These are phyloP conservation scores for Mycena albidolilacea DNA, from an alignment of 768 basidiomycete species.

Conservation along the genomic window DNA sequence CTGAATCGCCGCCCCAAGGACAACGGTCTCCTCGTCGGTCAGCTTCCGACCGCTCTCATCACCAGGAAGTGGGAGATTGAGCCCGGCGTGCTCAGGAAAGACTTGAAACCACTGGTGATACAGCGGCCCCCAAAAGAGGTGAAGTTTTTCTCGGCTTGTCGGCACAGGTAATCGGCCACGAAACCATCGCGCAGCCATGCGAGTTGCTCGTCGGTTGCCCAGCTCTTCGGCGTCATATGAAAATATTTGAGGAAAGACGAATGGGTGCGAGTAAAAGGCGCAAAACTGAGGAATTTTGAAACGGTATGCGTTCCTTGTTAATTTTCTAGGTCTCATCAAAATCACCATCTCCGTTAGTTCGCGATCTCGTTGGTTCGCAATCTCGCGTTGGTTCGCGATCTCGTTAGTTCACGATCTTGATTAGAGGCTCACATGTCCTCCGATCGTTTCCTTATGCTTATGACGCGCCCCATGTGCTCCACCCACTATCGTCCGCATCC, in stretches of 20 bases:
- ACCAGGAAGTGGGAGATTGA: neutral
- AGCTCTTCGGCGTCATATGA: neutral
- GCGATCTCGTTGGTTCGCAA: too few relatives aligned
- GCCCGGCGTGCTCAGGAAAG: neutral
- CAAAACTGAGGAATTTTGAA: too few relatives aligned
- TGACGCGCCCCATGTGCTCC: too few relatives aligned
- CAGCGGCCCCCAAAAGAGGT: constrained; percentile 20
- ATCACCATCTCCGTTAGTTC: too few relatives aligned
- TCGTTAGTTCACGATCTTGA: too few relatives aligned
- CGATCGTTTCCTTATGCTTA: too few relatives aligned
- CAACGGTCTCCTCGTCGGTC: neutral
- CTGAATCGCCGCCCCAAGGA: neutral
- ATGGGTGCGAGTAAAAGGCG: neutral
- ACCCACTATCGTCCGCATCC: too few relatives aligned
- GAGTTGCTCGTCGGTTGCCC: neutral
- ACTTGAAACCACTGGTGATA: neutral
- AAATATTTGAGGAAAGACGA: neutral
- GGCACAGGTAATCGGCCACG: constrained; percentile 9
- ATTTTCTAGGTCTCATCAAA: too few relatives aligned
- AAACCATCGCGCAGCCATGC: neutral
- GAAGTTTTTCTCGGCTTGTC: constrained; percentile 14
- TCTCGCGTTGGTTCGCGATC: too few relatives aligned
- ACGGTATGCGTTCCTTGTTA: too few relatives aligned
- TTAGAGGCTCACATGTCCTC: too few relatives aligned
- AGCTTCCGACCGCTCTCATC: neutral